phyloP scores from a whole-genome alignment of 2,329 filamentous ascomycete species.

The Paecilomyces variotii region DNA sequence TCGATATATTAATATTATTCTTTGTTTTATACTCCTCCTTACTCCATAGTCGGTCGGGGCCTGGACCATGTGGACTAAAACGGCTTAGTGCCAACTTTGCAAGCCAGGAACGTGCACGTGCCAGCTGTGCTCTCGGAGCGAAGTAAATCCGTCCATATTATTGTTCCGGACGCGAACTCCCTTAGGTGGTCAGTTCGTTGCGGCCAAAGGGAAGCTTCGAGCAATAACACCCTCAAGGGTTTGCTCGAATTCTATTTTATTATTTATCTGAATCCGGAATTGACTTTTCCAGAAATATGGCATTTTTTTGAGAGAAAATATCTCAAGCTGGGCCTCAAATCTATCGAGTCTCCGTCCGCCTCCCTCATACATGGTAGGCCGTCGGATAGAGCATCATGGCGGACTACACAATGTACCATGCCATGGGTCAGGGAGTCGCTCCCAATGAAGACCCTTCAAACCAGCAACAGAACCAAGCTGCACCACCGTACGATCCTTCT shows the following conservation, averaged over 20 bases:
- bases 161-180: conserved; percentile 8
- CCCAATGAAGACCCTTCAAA: conserved; percentile 47
- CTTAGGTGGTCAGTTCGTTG: conserved; percentile 27
- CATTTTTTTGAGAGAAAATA: conserved; percentile 2
- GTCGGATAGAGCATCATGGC: conserved; percentile 32
- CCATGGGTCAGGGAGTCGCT: conserved; percentile 24
- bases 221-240: background rate
- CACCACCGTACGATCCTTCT: conserved; percentile 44
- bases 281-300: conserved; percentile 5
- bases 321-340: background rate
- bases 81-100: background rate
- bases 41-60: background rate
- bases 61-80: background rate
- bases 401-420: conserved; percentile 34
- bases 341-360: background rate
- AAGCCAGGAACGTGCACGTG: conserved; percentile 4
- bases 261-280: background rate
- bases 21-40: background rate
- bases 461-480: conserved; percentile 45
- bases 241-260: conserved; percentile 2
- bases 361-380: conserved; percentile 1
- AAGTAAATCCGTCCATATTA: conserved; percentile 17
- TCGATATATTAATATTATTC: no score
- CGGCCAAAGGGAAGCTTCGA: background rate
- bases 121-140: conserved; percentile 11